Conservation (phyloP, 2,329 filamentous ascomycete genomes). For the Venturiaceae sp. region DNA sequence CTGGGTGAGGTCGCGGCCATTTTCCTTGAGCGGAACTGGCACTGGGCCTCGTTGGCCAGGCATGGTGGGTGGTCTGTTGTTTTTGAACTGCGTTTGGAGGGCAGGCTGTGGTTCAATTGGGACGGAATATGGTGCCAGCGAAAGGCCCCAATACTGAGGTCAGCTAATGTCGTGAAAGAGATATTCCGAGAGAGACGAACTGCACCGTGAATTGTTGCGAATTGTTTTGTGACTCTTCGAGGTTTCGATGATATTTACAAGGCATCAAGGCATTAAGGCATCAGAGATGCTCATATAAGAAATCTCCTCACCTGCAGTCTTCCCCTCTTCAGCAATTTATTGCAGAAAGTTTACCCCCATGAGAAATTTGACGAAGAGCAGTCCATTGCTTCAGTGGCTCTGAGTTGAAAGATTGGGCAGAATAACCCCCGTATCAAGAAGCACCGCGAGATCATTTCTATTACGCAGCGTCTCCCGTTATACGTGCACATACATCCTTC, state of each 20-base stretch:
- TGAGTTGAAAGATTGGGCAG: constrained; percentile 3
- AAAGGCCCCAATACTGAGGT: too few species aligned
- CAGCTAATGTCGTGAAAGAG: too few species aligned
- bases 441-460: not conserved
- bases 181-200: not conserved
- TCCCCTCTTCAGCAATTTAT: not conserved
- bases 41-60: constrained; percentile 37
- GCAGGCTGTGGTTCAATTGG: not conserved
- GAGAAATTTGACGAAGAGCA: constrained; percentile 7
- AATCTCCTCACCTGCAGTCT: not conserved
- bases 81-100: not conserved
- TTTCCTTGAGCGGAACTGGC: constrained; percentile 26
- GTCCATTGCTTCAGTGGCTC: constrained; percentile 1
- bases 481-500: not conserved
- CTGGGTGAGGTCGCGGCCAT: constrained; percentile 50
- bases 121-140: not conserved
- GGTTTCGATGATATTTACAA: too few species aligned
- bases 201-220: too few species aligned
- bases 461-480: constrained; percentile 2
- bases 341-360: constrained; percentile 2
- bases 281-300: not conserved
- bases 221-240: too few species aligned
- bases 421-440: constrained; percentile 1
- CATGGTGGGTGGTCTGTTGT: constrained; percentile 20
- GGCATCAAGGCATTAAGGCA: too few species aligned